phyloP scores from a whole-genome alignment of 331 rosid species.

The Pyrus hybrid region DNA sequence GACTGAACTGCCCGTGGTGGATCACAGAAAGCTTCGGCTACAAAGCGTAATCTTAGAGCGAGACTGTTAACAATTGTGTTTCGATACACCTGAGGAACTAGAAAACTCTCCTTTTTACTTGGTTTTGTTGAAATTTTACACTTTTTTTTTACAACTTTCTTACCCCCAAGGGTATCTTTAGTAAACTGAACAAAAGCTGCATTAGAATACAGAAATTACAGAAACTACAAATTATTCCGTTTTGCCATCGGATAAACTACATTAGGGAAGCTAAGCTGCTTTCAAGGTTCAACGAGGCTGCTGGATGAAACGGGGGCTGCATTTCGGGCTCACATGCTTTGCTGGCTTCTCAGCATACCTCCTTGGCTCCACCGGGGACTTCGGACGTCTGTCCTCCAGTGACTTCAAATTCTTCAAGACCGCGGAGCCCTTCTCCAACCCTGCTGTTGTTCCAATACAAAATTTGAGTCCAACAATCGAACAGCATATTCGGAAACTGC shows the following conservation, averaged over 20 bases:
- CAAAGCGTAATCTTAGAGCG: no score
- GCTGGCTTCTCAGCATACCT: constrained; percentile 29
- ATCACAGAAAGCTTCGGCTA: no score
- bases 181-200: constrained; percentile 13
- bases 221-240: constrained; percentile 26
- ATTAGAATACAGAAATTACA: constrained; percentile 40
- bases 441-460: neutral
- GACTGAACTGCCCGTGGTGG: no score
- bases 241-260: constrained; percentile 24
- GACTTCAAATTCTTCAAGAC: constrained; percentile 19
- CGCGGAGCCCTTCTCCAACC: neutral
- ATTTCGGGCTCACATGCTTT: constrained; percentile 27
- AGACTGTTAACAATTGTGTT: no score
- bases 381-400: constrained; percentile 32
- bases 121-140: constrained; percentile 9
- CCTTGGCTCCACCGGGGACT: constrained; percentile 15
- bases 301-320: constrained; percentile 28
- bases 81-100: no score
- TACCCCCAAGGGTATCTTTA: constrained; percentile 8
- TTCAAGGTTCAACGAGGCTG: constrained; percentile 26
- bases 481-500: neutral
- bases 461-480: neutral
- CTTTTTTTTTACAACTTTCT: constrained; percentile 12
- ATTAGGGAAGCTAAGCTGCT: neutral
- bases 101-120: neutral